phyloP scores from a whole-genome alignment of 768 basidiomycete species.

The Suillus occidentalis region DNA sequence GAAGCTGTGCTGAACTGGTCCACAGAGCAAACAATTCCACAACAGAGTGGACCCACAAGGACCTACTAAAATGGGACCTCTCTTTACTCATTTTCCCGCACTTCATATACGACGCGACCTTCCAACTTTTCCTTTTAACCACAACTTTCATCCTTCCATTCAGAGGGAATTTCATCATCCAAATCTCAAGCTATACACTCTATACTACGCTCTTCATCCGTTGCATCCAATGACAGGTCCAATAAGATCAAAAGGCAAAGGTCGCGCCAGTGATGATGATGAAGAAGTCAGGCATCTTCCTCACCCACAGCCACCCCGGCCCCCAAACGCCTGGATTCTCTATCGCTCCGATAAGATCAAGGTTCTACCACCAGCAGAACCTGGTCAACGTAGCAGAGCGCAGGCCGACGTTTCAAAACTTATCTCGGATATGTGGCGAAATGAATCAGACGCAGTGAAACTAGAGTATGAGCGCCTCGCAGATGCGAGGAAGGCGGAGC shows the following conservation, averaged over 20 bases:
- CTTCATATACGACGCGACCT: slow-evolving; percentile 28
- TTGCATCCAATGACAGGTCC: slow-evolving; percentile 25
- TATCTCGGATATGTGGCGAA: slow-evolving; percentile 65
- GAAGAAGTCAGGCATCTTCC: slow-evolving; percentile 29
- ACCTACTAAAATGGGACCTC: slow-evolving; percentile 33
- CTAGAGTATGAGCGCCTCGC: slow-evolving; percentile 53
- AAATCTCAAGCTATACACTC: slow-evolving; percentile 5
- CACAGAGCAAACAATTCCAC: slow-evolving; percentile 30
- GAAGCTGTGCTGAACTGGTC: slow-evolving; percentile 13
- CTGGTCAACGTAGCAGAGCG: slow-evolving; percentile 37
- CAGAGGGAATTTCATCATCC: slow-evolving; percentile 14
- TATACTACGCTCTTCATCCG: slow-evolving; percentile 9
- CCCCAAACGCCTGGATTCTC: slow-evolving; percentile 82
- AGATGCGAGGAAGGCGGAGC: slow-evolving; percentile 52
- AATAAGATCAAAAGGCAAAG: slow-evolving; percentile 9
- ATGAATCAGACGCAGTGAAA: slow-evolving; percentile 48
- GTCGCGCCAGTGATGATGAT: slow-evolving; percentile 12
- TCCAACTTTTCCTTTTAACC: slow-evolving; percentile 9
- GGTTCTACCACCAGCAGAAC: slow-evolving; percentile 37
- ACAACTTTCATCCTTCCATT: slow-evolving; percentile 16
- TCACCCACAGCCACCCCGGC: slow-evolving; percentile 44
- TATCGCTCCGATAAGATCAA: slow-evolving; percentile 65
- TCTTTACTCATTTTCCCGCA: slow-evolving; percentile 25
- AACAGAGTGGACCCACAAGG: slow-evolving; percentile 36
- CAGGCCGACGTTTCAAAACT: slow-evolving; percentile 67